A percentile compares a stretch with the other conserved stretches of the same genome.
phyloP scores from a whole-genome alignment of 1,284 basidiomycete genomes.

The Spongispora temasekensis region DNA sequence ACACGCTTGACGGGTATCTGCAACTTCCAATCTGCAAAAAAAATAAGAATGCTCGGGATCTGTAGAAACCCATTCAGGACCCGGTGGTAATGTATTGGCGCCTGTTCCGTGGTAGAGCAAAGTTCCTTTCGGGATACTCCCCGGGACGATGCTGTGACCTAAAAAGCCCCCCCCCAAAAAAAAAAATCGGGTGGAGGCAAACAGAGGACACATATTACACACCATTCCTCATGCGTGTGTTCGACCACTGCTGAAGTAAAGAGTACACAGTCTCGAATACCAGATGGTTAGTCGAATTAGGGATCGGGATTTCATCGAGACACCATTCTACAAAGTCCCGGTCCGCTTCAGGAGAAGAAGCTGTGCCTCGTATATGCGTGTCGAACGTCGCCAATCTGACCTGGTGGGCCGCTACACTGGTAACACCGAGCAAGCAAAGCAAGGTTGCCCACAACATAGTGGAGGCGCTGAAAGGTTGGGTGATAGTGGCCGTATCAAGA shows the following conservation, averaged over 20 bases:
- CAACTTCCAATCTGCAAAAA: slow-evolving; percentile 36
- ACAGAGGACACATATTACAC: slow-evolving; percentile 1
- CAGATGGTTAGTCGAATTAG: slow-evolving; percentile 5
- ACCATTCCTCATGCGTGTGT: slow-evolving; percentile 50
- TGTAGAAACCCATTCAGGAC: slow-evolving; percentile 41
- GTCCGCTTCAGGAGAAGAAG: no score
- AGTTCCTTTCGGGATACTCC: slow-evolving; percentile 39
- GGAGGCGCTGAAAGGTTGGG: no score
- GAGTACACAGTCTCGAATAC: slow-evolving; percentile 27
- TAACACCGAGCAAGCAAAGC: no score
- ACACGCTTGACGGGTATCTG: slow-evolving; percentile 22
- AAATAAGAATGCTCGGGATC: slow-evolving; percentile 44
- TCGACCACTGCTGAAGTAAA: slow-evolving; percentile 48
- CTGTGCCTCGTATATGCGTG: no score
- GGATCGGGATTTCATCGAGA: slow-evolving; percentile 13
- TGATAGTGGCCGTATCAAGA: no score
- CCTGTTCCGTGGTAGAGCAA: slow-evolving; percentile 42
- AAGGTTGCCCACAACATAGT: no score
- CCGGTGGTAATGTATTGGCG: slow-evolving; percentile 24
- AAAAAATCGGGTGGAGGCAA: no score
- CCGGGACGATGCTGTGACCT: slow-evolving; percentile 45
- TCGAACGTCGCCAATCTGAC: no score
- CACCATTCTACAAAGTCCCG: no score
- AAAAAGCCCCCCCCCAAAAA: no score
- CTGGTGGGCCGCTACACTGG: no score